Conservation (phyloP, 2,329 filamentous ascomycete genomes). For the Ilyonectria destructans region DNA sequence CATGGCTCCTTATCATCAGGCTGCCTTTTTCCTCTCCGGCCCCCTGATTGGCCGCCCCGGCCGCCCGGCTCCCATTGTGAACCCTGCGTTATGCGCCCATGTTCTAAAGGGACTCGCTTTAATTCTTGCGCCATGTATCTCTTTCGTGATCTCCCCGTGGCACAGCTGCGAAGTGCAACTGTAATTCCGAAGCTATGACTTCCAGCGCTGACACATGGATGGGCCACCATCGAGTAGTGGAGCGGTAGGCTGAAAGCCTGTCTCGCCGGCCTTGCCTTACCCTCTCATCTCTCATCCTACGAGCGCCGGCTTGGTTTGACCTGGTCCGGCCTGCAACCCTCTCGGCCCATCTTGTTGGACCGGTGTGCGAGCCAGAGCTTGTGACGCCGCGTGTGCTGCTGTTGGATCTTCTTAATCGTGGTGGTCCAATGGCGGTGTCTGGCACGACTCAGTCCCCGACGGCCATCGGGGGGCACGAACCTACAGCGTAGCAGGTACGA, state of each 20-base stretch:
- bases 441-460: conserved; percentile 8
- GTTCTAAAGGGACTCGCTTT: conserved; percentile 6
- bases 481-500: conserved; percentile 4
- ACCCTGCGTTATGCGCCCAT: conserved; percentile 24
- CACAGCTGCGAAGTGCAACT: conserved; percentile 7
- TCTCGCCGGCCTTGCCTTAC: conserved; percentile 5
- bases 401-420: conserved; percentile 7
- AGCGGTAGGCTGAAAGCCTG: conserved; percentile 12
- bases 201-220: conserved; percentile 31
- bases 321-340: conserved; percentile 3
- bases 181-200: conserved; percentile 27
- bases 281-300: background rate
- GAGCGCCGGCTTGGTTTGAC: background rate
- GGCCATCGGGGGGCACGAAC: background rate
- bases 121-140: no score
- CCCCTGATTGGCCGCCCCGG: conserved; percentile 37
- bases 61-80: conserved; percentile 25
- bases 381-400: background rate
- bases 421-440: background rate
- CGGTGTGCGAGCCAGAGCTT: background rate
- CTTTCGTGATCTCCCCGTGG: background rate
- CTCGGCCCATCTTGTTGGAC: conserved; percentile 5
- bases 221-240: background rate
- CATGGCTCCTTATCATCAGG: conserved; percentile 20
- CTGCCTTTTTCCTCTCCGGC: conserved; percentile 12